Evolutionary conservation across 2,329 filamentous ascomycete genomes (phyloP).

Genomic region (Alternaria longipes): DNA sequence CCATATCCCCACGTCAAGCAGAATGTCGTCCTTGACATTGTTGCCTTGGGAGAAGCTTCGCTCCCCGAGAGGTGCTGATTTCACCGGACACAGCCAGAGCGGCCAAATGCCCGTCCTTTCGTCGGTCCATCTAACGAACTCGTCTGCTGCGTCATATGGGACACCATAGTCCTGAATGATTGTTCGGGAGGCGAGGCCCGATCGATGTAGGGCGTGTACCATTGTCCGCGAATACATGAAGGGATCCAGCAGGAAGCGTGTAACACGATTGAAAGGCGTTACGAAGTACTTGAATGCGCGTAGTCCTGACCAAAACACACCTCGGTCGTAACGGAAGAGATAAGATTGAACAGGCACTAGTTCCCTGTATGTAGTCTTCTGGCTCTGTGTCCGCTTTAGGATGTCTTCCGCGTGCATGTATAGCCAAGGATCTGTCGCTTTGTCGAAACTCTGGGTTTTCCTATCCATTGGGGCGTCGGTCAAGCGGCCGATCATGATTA

Average conservation of each 20-base stretch:
- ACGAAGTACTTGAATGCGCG: conserved; percentile 70
- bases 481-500: conserved; percentile 69
- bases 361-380: conserved; percentile 44
- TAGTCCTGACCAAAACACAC: conserved; percentile 70
- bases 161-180: conserved; percentile 71
- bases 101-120: conserved; percentile 62
- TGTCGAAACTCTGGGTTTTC: conserved; percentile 60
- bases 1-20: conserved; percentile 72
- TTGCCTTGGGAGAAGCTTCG: conserved; percentile 44
- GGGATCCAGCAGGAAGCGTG: conserved; percentile 66
- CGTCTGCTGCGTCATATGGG: conserved; percentile 61
- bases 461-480: conserved; percentile 57
- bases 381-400: conserved; percentile 21
- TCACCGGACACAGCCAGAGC: conserved; percentile 67
- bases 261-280: conserved; percentile 67
- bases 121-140: conserved; percentile 64
- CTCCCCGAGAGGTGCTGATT: conserved; percentile 33
- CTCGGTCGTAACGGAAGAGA: conserved; percentile 70
- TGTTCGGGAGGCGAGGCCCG: conserved; percentile 63
- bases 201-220: conserved; percentile 69
- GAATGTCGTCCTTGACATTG: conserved; percentile 39
- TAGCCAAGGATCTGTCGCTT: conserved; percentile 74
- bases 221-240: conserved; percentile 70
- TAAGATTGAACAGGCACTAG: conserved; percentile 62
- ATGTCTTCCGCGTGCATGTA: conserved; percentile 69